Evolutionary conservation across 2,329 filamentous ascomycete genomes (phyloP).

Genomic region (Verruconis gallopava): DNA sequence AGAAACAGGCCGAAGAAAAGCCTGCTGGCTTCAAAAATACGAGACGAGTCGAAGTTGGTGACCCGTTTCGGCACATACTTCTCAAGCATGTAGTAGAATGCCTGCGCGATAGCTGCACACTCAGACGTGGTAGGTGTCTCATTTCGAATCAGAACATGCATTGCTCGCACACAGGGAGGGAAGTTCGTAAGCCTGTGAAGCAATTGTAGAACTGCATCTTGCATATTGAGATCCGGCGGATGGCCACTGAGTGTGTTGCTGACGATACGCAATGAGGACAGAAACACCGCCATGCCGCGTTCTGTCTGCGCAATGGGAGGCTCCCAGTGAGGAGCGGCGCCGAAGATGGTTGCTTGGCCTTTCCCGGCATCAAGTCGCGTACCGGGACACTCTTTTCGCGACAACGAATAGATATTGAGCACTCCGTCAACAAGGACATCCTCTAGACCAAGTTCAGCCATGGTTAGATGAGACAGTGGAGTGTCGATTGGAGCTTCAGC

Average conservation of each 20-base stretch:
- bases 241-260: conserved; percentile 1
- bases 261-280: conserved; percentile 24
- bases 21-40: conserved; percentile 23
- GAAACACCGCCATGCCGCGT: conserved; percentile 23
- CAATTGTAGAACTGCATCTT: conserved; percentile 20
- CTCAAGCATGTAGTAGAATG: background rate
- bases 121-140: conserved; percentile 19
- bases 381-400: conserved; percentile 11
- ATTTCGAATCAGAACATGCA: conserved; percentile 21
- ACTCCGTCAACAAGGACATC: conserved; percentile 14
- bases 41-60: conserved; percentile 16
- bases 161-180: conserved; percentile 22
- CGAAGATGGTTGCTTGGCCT: conserved; percentile 18
- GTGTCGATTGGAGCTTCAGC: conserved; percentile 18
- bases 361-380: background rate
- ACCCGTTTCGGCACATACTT: conserved; percentile 18
- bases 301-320: conserved; percentile 16
- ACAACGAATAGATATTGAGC: conserved; percentile 19
- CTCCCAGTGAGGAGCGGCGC: conserved; percentile 17
- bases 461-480: conserved; percentile 13
- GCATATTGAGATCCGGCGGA: conserved; percentile 14
- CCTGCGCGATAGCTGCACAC: conserved; percentile 16
- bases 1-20: conserved; percentile 25
- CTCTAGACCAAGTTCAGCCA: conserved; percentile 14
- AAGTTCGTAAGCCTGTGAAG: conserved; percentile 21